Evolutionary conservation across 371 early-diverging fungal genomes (phyloP).

Genomic region (Lichtheimia ornata): DNA sequence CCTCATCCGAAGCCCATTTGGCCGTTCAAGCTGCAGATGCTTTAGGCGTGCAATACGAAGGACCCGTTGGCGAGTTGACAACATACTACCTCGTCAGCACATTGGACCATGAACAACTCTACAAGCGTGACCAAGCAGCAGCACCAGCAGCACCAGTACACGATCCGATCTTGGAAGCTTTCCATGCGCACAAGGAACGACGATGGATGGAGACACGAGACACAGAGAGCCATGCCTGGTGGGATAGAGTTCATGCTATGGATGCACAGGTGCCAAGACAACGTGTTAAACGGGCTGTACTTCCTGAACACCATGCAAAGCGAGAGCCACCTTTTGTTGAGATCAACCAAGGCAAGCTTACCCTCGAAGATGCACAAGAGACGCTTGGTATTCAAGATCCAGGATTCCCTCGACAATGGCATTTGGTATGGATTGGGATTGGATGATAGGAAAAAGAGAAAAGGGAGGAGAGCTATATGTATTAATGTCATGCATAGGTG

Average conservation of each 20-base stretch:
- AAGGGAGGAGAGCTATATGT: neutral
- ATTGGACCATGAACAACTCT: slow-evolving; percentile 2
- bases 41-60: slow-evolving; percentile 50
- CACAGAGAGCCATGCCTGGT: neutral
- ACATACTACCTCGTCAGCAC: slow-evolving; percentile 61
- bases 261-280: slow-evolving; percentile 23
- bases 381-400: slow-evolving; percentile 66
- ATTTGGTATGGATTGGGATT: slow-evolving; percentile 58
- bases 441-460: no score
- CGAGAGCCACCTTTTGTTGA: slow-evolving; percentile 17
- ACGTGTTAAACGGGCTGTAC: slow-evolving; percentile 20
- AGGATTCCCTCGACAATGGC: slow-evolving; percentile 78
- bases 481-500: slow-evolving; percentile 43
- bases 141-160: slow-evolving; percentile 6
- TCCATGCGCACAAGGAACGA: slow-evolving; percentile 15
- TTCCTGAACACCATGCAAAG: slow-evolving; percentile 5
- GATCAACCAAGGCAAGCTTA: slow-evolving; percentile 9
- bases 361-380: slow-evolving; percentile 22
- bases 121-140: slow-evolving; percentile 19
- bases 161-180: slow-evolving; percentile 17
- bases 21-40: slow-evolving; percentile 31
- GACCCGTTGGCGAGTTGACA: slow-evolving; percentile 62
- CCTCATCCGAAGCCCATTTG: slow-evolving; percentile 15
- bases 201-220: slow-evolving; percentile 4
- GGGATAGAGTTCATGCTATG: slow-evolving; percentile 21